phyloP scores from a whole-genome alignment of 768 basidiomycete genomes.

The Stropharia rugosoannulata region DNA sequence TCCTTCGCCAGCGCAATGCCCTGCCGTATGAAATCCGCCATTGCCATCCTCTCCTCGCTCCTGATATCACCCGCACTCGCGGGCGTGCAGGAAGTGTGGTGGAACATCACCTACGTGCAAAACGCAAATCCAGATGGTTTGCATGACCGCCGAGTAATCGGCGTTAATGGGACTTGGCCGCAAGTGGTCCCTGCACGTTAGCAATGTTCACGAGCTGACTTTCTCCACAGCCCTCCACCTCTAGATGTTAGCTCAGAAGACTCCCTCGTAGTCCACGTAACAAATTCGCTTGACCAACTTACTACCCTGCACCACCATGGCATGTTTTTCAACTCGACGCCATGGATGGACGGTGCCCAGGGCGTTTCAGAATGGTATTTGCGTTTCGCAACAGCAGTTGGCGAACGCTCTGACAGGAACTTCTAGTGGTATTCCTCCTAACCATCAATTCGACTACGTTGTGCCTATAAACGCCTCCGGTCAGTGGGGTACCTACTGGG shows the following conservation, averaged over 20 bases:
- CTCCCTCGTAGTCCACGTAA: conserved; percentile 72
- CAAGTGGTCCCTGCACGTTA: conserved; percentile 36
- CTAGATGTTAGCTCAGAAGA: conserved; percentile 72
- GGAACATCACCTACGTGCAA: conserved; percentile 87
- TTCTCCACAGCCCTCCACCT: conserved; percentile 69
- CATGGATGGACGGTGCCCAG: conserved; percentile 91
- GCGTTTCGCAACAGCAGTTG: not conserved
- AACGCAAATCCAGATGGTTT: conserved; percentile 85
- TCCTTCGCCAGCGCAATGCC: not conserved
- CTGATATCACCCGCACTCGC: conserved; percentile 45
- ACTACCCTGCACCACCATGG: conserved; percentile 90
- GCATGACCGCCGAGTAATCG: conserved; percentile 72
- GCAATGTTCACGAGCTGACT: not conserved
- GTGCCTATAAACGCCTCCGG: conserved; percentile 68
- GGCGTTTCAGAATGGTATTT: conserved; percentile 82
- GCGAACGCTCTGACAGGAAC: not conserved
- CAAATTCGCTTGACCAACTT: conserved; percentile 65
- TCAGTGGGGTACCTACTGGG: conserved; percentile 86
- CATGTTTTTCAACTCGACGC: conserved; percentile 87
- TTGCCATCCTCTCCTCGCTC: conserved; percentile 24
- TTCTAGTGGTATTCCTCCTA: conserved; percentile 74
- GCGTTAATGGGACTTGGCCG: conserved; percentile 97
- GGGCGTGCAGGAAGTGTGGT: conserved; percentile 77
- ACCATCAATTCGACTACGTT: conserved; percentile 68
- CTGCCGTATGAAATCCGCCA: conserved; percentile 16